Percentiles rank a stretch among this genome's conserved stretches.
Conservation (phyloP, 139 green algal genomes). For the Micromonas pusilla region DNA sequence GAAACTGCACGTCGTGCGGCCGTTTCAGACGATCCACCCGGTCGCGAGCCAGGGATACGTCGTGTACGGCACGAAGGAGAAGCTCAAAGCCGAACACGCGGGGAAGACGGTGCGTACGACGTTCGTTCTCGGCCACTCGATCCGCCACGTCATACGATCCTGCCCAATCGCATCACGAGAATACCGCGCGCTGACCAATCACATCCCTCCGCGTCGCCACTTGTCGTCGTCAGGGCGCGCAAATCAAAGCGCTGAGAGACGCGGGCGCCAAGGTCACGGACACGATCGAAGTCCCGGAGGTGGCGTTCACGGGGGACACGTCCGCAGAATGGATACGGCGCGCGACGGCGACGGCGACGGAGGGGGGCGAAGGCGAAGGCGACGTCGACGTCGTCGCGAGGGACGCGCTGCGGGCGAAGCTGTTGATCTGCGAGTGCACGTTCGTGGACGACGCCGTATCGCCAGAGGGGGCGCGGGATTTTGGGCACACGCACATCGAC, state of each 20-base stretch:
- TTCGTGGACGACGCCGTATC: constrained; percentile 59
- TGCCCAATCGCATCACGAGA: too few relatives aligned
- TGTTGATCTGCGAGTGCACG: constrained; percentile 31
- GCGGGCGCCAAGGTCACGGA: constrained; percentile 33
- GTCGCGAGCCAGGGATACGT: constrained; percentile 68
- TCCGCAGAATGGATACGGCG: constrained; percentile 52
- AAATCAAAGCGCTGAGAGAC: constrained; percentile 34
- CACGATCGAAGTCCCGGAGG: constrained; percentile 48
- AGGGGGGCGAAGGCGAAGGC: too few relatives aligned
- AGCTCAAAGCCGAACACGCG: constrained; percentile 60
- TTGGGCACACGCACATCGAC: constrained; percentile 36
- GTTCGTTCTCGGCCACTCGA: too few relatives aligned
- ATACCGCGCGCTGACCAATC: too few relatives aligned
- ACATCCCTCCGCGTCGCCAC: too few relatives aligned
- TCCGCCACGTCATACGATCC: too few relatives aligned
- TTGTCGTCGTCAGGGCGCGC: constrained; percentile 18
- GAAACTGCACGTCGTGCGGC: constrained; percentile 34
- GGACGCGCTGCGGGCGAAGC: constrained; percentile 1
- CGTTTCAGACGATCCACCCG: constrained; percentile 62
- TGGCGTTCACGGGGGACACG: constrained; percentile 83
- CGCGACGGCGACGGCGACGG: too few relatives aligned
- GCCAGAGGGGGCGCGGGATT: constrained; percentile 37
- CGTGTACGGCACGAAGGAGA: constrained; percentile 55
- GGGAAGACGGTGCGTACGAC: too few relatives aligned
- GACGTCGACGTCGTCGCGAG: constrained; percentile 33